Conservation (phyloP, 2,329 filamentous ascomycete genomes). For the Emericellopsis atlantica region DNA sequence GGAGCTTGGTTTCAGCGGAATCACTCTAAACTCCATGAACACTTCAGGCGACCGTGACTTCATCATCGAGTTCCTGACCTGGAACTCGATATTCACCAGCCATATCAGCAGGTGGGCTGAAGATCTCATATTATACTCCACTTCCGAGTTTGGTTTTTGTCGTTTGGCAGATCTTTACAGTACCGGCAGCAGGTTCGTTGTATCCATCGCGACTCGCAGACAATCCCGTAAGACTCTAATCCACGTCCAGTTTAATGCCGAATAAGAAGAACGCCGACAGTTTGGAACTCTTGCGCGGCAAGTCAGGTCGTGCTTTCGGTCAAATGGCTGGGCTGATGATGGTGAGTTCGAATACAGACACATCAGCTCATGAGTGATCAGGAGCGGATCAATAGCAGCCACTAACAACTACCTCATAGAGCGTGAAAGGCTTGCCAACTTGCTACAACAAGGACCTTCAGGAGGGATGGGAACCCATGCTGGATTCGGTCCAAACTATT, state of each 20-base stretch:
- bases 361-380: conserved; percentile 11
- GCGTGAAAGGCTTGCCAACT: conserved; percentile 52
- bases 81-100: conserved; percentile 64
- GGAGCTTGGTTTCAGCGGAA: conserved; percentile 67
- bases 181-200: conserved; percentile 35
- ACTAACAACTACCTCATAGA: conserved; percentile 55
- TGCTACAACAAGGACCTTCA: conserved; percentile 93
- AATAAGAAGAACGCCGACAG: conserved; percentile 52
- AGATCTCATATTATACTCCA: conserved; percentile 75
- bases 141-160: conserved; percentile 65
- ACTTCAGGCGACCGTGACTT: conserved; percentile 72
- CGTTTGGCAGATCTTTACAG: conserved; percentile 67
- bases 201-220: no score
- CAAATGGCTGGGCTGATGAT: conserved; percentile 47
- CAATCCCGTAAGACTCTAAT: no score
- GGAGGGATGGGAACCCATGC: conserved; percentile 74
- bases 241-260: conserved; percentile 55
- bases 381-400: conserved; percentile 43
- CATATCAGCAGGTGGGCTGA: conserved; percentile 74
- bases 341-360: conserved; percentile 7
- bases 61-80: conserved; percentile 69
- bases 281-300: conserved; percentile 13
- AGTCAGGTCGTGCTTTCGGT: conserved; percentile 11
- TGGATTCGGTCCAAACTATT: conserved; percentile 60
- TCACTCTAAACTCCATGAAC: conserved; percentile 67